A percentile compares a stretch with the other conserved stretches of the same genome.
These are phyloP conservation scores for Solanum pinnatisectum DNA, from an alignment of 257 asterid species.

Conservation along the genomic window DNA sequence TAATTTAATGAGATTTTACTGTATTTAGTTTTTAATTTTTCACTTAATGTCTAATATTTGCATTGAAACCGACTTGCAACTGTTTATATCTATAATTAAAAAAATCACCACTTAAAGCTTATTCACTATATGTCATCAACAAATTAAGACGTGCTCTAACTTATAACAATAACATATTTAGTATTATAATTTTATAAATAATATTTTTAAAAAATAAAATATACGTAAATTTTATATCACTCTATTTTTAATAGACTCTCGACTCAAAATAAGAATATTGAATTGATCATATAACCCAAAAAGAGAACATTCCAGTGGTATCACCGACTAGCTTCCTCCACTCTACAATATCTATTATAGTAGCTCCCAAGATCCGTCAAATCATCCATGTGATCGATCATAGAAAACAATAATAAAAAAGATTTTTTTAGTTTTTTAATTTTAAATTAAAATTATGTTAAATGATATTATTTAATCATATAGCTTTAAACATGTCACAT, in stretches of 20 bases:
- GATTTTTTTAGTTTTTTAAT: no score
- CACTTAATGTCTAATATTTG: no score
- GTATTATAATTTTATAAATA: no score
- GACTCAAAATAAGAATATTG: background rate
- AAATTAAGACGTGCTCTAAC: no score
- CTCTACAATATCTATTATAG: background rate
- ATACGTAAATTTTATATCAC: no score
- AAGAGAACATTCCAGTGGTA: background rate
- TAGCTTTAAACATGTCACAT: no score
- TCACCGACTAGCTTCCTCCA: background rate
- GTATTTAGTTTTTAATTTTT: rapidly evolving
- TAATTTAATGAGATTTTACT: no score
- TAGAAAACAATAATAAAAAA: no score
- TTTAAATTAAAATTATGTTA: no score
- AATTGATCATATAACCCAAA: background rate
- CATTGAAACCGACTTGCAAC: background rate
- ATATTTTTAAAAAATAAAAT: no score
- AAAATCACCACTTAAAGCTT: background rate
- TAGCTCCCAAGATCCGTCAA: background rate
- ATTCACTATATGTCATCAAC: background rate
- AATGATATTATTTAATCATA: no score
- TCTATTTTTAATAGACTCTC: background rate
- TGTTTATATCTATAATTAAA: background rate
- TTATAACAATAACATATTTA: no score
- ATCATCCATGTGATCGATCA: background rate